Evolutionary conservation across 331 rosid genomes (phyloP), one percentile per base, ranked within the genome.

Genomic region (Cydonia oblonga): DNA sequence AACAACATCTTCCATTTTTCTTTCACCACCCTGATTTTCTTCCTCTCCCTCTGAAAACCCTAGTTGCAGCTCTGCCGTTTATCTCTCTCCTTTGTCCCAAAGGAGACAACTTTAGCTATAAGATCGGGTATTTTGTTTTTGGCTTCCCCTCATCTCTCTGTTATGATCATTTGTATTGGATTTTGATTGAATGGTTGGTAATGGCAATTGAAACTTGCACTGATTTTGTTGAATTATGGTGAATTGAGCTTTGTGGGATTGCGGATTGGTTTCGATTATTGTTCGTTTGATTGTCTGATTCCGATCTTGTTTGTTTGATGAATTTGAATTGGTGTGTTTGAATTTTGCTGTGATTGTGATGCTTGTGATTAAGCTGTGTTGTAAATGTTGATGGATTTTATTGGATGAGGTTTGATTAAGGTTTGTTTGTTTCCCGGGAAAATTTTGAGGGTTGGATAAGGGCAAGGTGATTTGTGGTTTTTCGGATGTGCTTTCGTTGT

Each of bases 11-110:
- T 77, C 83, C 68, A 68, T 83, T 83, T 79, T 69, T 4, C 40
- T 2, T 19, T 58, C 75, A 28, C 78, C 51, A 81, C 77, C 86
- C 87, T 86, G 77, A 71, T 80, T 83, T 85, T 66, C 33, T 40
- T 20, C 13, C 26, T 23, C 23, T 24, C 73, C 84, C 80, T 71
- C 83, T 56, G 61, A 73, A 90, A 92, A 90, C 96, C 97, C 97
- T 92, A 92, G 84, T 81, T 81, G 54, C 82, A 64, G 81, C 78
- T 82, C 81, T 26, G 75, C 84, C 81, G 62, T 79, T 51, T 71
- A 7, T 79, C 70, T 81, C 79, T 77, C 81, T 46, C 14, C 57
- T 20, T 40, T 58, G 42, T 71, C 67, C 9, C 18, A 62, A 68
- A 14, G 23, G 62, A 63, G 42, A 67, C 64, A 26, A n/a, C 57